Percentiles rank a stretch among this genome's conserved stretches.
These are phyloP conservation scores for Candida broadrunensis DNA, from an alignment of 805 yeast species.

Conservation along the genomic window DNA sequence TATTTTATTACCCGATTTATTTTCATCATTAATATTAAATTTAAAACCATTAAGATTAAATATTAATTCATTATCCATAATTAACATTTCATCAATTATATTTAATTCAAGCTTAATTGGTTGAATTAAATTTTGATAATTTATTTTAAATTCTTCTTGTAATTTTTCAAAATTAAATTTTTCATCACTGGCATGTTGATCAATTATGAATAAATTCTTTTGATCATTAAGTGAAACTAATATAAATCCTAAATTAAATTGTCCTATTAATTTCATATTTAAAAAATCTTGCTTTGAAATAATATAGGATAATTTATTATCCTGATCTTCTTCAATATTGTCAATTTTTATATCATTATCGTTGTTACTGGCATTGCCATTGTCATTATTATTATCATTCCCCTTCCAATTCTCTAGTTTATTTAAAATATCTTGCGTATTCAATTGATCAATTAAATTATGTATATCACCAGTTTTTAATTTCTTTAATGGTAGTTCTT, in stretches of 20 bases:
- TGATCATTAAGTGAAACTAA: conserved; percentile 52
- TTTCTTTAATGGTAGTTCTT: conserved; percentile 5
- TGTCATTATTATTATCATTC: background rate
- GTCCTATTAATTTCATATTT: conserved; percentile 82
- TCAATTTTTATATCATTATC: conserved; percentile 18
- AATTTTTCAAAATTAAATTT: conserved; percentile 80
- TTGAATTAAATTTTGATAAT: conserved; percentile 63
- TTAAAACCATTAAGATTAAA: conserved; percentile 79
- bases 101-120: conserved; percentile 63
- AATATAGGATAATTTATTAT: conserved; percentile 53
- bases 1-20: conserved; percentile 55
- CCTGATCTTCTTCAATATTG: conserved; percentile 52
- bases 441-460: background rate
- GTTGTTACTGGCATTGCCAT: background rate
- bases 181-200: conserved; percentile 98
- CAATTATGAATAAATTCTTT: conserved; percentile 71
- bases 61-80: conserved; percentile 54
- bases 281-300: conserved; percentile 71
- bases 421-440: background rate
- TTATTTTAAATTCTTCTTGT: conserved; percentile 50
- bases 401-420: background rate
- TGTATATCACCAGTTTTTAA: conserved; percentile 3
- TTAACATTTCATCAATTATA: conserved; percentile 73
- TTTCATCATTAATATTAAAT: conserved; percentile 47
- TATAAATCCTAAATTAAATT: conserved; percentile 94